Conservation (phyloP, 2,329 filamentous ascomycete species). For the Diaporthe batatas region DNA sequence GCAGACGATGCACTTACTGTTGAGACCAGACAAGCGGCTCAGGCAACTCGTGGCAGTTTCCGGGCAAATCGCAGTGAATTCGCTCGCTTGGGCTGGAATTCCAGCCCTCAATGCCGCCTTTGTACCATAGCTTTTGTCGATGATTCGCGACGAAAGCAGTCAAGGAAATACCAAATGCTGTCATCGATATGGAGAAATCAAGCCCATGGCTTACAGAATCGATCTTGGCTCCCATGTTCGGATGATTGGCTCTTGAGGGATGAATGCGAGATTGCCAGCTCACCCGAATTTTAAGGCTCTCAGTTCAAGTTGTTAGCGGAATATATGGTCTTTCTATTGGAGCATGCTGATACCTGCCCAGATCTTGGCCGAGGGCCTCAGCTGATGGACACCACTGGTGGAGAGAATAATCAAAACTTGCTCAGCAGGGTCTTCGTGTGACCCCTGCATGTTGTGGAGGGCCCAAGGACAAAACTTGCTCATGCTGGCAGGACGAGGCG, state of each 20-base stretch:
- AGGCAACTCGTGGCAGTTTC: neutral
- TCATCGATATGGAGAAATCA: constrained; percentile 5
- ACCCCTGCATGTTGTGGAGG: constrained; percentile 19
- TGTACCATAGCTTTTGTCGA: neutral
- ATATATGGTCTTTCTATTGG: neutral
- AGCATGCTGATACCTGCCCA: neutral
- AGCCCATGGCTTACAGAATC: neutral
- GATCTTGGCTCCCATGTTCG: constrained; percentile 6
- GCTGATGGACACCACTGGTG: constrained; percentile 5
- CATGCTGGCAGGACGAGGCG: neutral
- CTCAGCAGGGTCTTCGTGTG: constrained; percentile 20
- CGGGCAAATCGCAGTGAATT: neutral
- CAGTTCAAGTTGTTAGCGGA: neutral
- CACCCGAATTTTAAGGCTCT: neutral
- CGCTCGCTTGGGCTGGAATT: constrained; percentile 12
- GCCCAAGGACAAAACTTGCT: neutral
- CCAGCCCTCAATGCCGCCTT: neutral
- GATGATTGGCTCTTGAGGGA: neutral
- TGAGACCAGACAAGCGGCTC: constrained; percentile 19
- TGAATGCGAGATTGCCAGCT: neutral
- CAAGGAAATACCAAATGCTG: neutral
- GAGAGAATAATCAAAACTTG: constrained; percentile 18
- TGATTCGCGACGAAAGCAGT: neutral
- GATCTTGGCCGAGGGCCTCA: neutral
- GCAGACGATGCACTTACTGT: neutral